A percentile compares a stretch with the other conserved stretches of the same genome.
phyloP scores from a whole-genome alignment of 2,329 filamentous ascomycete genomes.

The Apiospora aurea region DNA sequence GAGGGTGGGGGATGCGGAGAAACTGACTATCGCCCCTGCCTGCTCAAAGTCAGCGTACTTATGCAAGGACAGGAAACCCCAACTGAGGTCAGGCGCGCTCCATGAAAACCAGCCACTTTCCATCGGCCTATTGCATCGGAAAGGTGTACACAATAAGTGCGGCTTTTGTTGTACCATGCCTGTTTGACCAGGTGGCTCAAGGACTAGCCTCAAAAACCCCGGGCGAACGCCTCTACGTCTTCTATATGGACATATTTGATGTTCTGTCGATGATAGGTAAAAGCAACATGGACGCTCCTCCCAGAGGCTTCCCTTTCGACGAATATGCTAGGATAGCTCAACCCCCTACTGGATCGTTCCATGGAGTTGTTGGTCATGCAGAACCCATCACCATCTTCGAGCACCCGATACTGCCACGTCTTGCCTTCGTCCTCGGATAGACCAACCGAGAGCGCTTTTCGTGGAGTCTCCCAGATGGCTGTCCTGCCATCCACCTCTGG shows the following conservation, averaged over 20 bases:
- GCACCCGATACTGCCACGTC: slow-evolving; percentile 46
- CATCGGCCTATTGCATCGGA: not conserved
- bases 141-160: not conserved
- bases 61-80: too few relatives aligned
- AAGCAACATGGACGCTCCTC: slow-evolving; percentile 44
- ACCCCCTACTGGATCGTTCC: slow-evolving; percentile 49
- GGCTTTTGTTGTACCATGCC: not conserved
- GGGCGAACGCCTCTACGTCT: slow-evolving; percentile 38
- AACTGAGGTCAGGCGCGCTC: too few relatives aligned
- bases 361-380: slow-evolving; percentile 54
- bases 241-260: slow-evolving; percentile 48
- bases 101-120: not conserved
- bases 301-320: slow-evolving; percentile 35
- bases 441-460: slow-evolving; percentile 44
- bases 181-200: not conserved
- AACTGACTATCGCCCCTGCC: not conserved
- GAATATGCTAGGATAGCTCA: slow-evolving; percentile 53
- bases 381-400: slow-evolving; percentile 53
- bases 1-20: not conserved
- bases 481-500: slow-evolving; percentile 43
- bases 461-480: slow-evolving; percentile 52
- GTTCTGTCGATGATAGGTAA: slow-evolving; percentile 50
- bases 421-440: slow-evolving; percentile 45
- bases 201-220: not conserved
- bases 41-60: too few relatives aligned